A percentile compares a stretch with the other conserved stretches of the same genome.
These are phyloP conservation scores for Coemansia sp. DNA, from an alignment of 192 early-diverging fungal genomes.

Conservation along the genomic window DNA sequence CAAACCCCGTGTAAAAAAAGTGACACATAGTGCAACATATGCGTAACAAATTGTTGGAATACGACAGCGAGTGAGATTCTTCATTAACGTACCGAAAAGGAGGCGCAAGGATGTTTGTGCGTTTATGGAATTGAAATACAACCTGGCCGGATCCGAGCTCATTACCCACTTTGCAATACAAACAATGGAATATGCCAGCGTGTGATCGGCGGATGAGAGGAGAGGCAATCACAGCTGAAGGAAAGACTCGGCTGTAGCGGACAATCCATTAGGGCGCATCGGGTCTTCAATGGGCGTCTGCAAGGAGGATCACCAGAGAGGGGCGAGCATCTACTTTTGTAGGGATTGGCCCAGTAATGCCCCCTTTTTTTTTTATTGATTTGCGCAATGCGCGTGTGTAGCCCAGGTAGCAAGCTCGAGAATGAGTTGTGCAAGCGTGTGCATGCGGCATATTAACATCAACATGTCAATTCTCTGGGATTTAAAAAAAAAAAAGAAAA, in stretches of 20 bases:
- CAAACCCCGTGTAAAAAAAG: not conserved
- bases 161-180: not conserved
- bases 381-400: too few species aligned
- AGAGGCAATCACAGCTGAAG: not conserved
- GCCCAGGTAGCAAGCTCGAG: not conserved
- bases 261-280: not conserved
- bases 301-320: not conserved
- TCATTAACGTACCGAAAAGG: not conserved
- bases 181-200: not conserved
- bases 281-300: not conserved
- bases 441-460: not conserved
- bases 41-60: not conserved
- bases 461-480: not conserved
- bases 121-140: not conserved
- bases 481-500: too few species aligned
- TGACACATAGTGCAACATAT: not conserved
- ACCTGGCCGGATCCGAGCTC: not conserved
- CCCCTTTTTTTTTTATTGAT: too few species aligned
- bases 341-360: not conserved
- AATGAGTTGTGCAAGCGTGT: not conserved
- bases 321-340: not conserved
- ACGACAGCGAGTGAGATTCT: not conserved
- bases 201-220: not conserved
- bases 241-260: not conserved
- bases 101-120: not conserved